These are phyloP conservation scores for Nicotiana attenuata DNA, from an alignment of 257 asterid species.

Conservation along the genomic window DNA sequence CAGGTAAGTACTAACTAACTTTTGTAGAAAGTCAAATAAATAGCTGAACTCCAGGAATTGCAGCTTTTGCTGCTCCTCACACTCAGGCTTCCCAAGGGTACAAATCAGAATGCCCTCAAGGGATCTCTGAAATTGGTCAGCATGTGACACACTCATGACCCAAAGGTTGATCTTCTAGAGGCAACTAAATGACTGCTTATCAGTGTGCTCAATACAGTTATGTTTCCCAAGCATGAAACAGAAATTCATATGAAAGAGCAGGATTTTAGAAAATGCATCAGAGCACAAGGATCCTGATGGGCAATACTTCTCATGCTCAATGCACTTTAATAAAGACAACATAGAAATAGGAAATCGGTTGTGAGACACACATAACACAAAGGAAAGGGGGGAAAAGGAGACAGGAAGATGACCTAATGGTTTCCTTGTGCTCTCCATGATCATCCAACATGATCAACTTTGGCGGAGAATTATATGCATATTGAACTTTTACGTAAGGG, in stretches of 20 bases:
- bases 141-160: not conserved
- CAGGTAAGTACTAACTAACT: constrained; percentile 16
- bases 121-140: not conserved
- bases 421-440: constrained; percentile 67
- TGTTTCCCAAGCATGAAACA: not conserved
- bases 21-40: not conserved
- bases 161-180: not conserved
- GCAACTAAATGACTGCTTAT: not conserved
- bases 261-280: not conserved
- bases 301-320: not conserved
- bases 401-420: constrained; percentile 53
- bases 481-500: constrained; percentile 67
- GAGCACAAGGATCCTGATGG: not conserved
- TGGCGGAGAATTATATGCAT: constrained; percentile 84
- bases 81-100: not conserved
- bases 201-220: not conserved
- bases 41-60: not conserved
- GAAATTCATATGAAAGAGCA: not conserved
- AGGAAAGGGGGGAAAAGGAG: not conserved
- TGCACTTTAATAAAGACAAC: not conserved
- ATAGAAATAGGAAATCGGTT: not conserved
- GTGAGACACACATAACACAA: not conserved
- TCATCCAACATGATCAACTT: constrained; percentile 82
- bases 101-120: not conserved
- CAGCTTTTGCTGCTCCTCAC: not conserved